Percentiles rank a stretch among this genome's conserved stretches.
Conservation (phyloP, 176 grass and related monocot genomes). For the Musa schizocarpa region DNA sequence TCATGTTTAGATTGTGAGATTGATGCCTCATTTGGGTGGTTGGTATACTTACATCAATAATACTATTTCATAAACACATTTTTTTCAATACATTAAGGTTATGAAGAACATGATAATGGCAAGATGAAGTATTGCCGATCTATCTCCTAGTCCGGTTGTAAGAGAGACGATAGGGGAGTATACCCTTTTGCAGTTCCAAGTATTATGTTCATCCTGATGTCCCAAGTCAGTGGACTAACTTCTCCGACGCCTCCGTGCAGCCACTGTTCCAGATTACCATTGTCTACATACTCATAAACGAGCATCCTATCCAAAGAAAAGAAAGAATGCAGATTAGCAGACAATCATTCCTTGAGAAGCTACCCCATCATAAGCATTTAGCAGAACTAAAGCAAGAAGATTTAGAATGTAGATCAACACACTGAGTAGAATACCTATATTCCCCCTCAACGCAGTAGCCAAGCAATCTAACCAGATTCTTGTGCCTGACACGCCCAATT, state of each 20-base stretch:
- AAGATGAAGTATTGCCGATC: background rate
- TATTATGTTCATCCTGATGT: slow-evolving; percentile 87
- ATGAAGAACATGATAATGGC: background rate
- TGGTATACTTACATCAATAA: background rate
- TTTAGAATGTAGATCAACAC: background rate
- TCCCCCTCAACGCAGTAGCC: slow-evolving; percentile 80
- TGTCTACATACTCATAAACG: slow-evolving; percentile 77
- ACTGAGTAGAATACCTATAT: slow-evolving; percentile 41
- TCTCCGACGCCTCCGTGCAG: slow-evolving; percentile 57
- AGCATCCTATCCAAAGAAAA: slow-evolving; percentile 43
- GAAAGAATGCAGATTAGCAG: background rate
- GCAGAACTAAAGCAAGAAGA: background rate
- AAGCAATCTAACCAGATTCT: slow-evolving; percentile 83
- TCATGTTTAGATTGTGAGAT: background rate
- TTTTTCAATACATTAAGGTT: background rate
- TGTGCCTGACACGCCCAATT: slow-evolving; percentile 86
- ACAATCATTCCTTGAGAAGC: background rate
- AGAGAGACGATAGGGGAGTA: background rate
- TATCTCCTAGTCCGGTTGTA: no score
- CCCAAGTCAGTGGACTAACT: slow-evolving; percentile 64
- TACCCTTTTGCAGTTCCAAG: slow-evolving; percentile 91
- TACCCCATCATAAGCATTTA: background rate
- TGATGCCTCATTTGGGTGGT: background rate
- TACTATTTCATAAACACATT: background rate
- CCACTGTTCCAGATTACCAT: slow-evolving; percentile 77